Conservation (phyloP, 306 rosid genomes). For the Gastrolobium bilobum region DNA sequence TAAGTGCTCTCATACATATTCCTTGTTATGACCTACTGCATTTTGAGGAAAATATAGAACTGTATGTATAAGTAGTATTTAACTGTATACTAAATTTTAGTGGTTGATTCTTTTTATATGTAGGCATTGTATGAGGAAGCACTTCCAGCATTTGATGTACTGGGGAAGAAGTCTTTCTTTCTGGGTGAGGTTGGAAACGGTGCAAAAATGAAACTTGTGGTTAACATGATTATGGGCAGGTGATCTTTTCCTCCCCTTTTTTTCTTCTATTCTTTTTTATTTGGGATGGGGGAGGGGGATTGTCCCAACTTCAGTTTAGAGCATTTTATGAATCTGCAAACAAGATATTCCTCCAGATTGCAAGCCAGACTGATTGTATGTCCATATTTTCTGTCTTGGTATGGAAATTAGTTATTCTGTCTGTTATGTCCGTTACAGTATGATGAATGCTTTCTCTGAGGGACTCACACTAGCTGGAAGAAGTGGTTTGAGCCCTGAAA, state of each 20-base stretch:
- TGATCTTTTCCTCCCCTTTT: slow-evolving; percentile 42
- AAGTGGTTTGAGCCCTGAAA: slow-evolving; percentile 76
- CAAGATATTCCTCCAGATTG: slow-evolving; percentile 26
- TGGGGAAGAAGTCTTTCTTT: slow-evolving; percentile 89
- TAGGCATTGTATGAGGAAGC: slow-evolving; percentile 74
- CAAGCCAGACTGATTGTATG: slow-evolving; percentile 13
- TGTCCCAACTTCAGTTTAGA: background rate
- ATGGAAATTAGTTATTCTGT: slow-evolving; percentile 27
- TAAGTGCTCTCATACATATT: slow-evolving; percentile 20
- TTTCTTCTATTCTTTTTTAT: background rate
- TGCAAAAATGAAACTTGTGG: slow-evolving; percentile 96
- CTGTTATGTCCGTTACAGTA: slow-evolving; percentile 53
- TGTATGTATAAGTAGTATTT: background rate
- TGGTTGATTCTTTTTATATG: slow-evolving; percentile 44
- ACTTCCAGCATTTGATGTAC: slow-evolving; percentile 73
- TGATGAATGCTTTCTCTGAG: slow-evolving; percentile 93
- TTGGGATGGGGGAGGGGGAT: background rate
- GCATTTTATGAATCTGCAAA: slow-evolving; percentile 32
- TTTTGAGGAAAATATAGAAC: slow-evolving; percentile 35
- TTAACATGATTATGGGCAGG: slow-evolving; percentile 99
- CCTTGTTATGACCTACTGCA: background rate
- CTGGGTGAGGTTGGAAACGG: slow-evolving; percentile 95
- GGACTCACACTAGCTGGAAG: slow-evolving; percentile 75
- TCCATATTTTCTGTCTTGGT: slow-evolving; percentile 32
- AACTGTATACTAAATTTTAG: slow-evolving; percentile 13